phyloP scores from a whole-genome alignment of 768 basidiomycete genomes.

The Rhizopogon salebrosus region DNA sequence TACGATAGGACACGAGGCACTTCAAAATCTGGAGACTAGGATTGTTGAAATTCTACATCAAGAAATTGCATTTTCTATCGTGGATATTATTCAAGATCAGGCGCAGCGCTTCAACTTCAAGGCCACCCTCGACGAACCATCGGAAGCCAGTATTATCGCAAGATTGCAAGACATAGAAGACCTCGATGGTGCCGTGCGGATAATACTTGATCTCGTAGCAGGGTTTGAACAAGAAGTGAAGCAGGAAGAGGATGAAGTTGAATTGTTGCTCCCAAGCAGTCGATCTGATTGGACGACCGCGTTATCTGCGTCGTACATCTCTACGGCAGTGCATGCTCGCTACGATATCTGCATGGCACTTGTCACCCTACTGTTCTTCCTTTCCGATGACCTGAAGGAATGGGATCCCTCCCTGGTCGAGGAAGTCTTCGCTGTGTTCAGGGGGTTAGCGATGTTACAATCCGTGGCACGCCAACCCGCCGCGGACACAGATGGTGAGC shows the following conservation, averaged over 20 bases:
- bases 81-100: conserved; percentile 70
- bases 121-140: conserved; percentile 54
- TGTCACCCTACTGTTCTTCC: conserved; percentile 64
- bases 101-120: conserved; percentile 47
- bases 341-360: conserved; percentile 71
- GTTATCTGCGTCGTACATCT: conserved; percentile 57
- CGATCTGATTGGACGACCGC: conserved; percentile 59
- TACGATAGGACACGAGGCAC: conserved; percentile 53
- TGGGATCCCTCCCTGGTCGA: conserved; percentile 65
- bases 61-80: conserved; percentile 72
- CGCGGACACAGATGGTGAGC: conserved; percentile 27
- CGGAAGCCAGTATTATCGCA: conserved; percentile 55
- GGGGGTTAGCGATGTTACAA: conserved; percentile 71
- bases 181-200: conserved; percentile 49
- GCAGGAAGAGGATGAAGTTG: conserved; percentile 69
- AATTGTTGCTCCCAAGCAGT: conserved; percentile 44
- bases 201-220: conserved; percentile 64
- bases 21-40: conserved; percentile 53
- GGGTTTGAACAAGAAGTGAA: conserved; percentile 69
- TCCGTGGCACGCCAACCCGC: conserved; percentile 56
- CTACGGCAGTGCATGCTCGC: conserved; percentile 61
- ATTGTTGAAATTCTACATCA: conserved; percentile 65
- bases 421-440: conserved; percentile 75
- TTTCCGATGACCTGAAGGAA: conserved; percentile 53
- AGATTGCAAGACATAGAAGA: conserved; percentile 53